These are phyloP conservation scores for Simplicillium sp. DNA, from an alignment of 2,329 filamentous ascomycete genomes.

Conservation along the genomic window DNA sequence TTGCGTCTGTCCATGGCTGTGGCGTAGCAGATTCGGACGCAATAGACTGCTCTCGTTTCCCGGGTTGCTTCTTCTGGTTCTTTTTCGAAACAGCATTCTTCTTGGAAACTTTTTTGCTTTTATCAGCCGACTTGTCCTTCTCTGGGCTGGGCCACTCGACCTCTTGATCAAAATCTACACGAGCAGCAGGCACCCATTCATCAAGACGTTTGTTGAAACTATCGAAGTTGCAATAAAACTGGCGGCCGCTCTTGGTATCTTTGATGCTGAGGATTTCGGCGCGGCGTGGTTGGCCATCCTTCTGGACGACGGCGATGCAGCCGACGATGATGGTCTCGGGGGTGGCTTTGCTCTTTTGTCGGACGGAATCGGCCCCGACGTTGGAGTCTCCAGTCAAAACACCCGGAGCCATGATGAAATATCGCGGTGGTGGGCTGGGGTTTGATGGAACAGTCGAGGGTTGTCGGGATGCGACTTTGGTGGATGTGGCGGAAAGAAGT, in stretches of 20 bases:
- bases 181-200: slow-evolving; percentile 79
- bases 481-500: no score
- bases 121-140: slow-evolving; percentile 52
- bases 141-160: slow-evolving; percentile 95
- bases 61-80: slow-evolving; percentile 47
- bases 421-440: no score
- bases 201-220: slow-evolving; percentile 83
- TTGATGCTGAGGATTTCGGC: slow-evolving; percentile 92
- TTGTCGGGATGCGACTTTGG: no score
- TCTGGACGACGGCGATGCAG: slow-evolving; percentile 51
- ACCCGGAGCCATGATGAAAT: slow-evolving; percentile 42
- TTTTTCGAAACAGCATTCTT: slow-evolving; percentile 55
- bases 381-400: slow-evolving; percentile 38
- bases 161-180: slow-evolving; percentile 80
- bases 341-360: slow-evolving; percentile 72
- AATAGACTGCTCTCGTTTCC: slow-evolving; percentile 46
- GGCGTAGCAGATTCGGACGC: slow-evolving; percentile 43
- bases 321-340: slow-evolving; percentile 62
- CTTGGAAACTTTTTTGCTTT: slow-evolving; percentile 57
- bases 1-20: slow-evolving; percentile 42
- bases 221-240: slow-evolving; percentile 95
- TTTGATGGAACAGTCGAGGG: no score
- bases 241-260: slow-evolving; percentile 76
- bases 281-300: slow-evolving; percentile 76
- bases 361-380: slow-evolving; percentile 46